Percentiles rank a stretch among this genome's conserved stretches.
These are phyloP conservation scores for Hebeloma cylindrosporum DNA, from an alignment of 768 basidiomycete genomes.

Conservation along the genomic window DNA sequence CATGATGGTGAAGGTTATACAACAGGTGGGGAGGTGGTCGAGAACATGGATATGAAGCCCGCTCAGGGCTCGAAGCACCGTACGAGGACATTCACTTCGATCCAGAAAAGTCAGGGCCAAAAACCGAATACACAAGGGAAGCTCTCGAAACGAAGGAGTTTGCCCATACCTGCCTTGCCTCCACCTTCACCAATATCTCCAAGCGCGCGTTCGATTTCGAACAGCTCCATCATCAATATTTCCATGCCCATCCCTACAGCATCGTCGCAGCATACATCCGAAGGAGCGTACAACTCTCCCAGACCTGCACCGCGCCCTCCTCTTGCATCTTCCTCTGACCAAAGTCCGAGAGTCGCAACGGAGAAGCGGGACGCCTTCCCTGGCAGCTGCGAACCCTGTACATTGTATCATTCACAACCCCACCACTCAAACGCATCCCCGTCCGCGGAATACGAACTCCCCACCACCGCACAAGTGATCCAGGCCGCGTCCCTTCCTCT, in stretches of 20 bases:
- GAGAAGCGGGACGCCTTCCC: no score
- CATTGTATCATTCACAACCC: slow-evolving; percentile 5
- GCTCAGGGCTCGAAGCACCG: no score
- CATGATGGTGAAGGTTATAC: no score
- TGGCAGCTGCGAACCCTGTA: neutral
- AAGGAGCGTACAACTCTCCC: slow-evolving; percentile 22
- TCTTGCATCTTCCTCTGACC: no score
- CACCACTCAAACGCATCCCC: slow-evolving; percentile 8
- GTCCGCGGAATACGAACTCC: slow-evolving; percentile 47
- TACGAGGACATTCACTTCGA: no score
- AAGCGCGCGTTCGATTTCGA: slow-evolving; percentile 17
- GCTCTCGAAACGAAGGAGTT: slow-evolving; percentile 1
- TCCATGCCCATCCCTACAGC: slow-evolving; percentile 17
- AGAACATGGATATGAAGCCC: no score
- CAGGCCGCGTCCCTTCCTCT: slow-evolving; percentile 64
- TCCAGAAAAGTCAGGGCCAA: no score
- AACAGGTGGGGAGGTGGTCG: no score
- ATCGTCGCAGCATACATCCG: slow-evolving; percentile 12
- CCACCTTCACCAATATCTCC: slow-evolving; percentile 8
- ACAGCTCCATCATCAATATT: slow-evolving; percentile 17
- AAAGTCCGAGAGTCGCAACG: no score
- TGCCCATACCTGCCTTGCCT: neutral
- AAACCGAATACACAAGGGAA: neutral
- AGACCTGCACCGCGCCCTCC: slow-evolving; percentile 27
- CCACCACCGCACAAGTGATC: slow-evolving; percentile 55